Percentiles rank a stretch among this genome's conserved stretches.
Evolutionary conservation across 805 yeast species (phyloP).

Genomic region (Kodamaea jinghongensis): DNA sequence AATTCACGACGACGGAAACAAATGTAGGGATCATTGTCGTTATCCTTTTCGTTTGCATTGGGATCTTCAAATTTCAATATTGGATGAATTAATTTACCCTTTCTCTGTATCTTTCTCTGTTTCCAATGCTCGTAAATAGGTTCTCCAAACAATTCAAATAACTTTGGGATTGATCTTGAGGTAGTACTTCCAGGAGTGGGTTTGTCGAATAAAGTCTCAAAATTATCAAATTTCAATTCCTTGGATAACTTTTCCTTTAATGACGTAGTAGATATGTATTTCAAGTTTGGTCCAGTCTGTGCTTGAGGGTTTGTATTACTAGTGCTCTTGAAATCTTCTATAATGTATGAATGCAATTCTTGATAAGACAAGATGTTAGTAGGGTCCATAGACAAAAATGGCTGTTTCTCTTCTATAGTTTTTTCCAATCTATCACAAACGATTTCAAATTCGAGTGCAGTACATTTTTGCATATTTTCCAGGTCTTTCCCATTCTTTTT

Average conservation of each 20-base stretch:
- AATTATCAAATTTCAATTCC: slow-evolving; percentile 54
- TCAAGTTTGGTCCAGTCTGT: slow-evolving; percentile 27
- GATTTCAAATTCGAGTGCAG: slow-evolving; percentile 85
- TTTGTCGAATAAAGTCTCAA: slow-evolving; percentile 59
- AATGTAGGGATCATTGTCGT: slow-evolving; percentile 87
- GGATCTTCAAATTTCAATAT: slow-evolving; percentile 81
- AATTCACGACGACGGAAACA: slow-evolving; percentile 95
- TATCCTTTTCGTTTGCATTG: slow-evolving; percentile 68
- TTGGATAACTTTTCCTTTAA: slow-evolving; percentile 57
- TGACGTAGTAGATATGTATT: slow-evolving; percentile 49
- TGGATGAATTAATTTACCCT: slow-evolving; percentile 74
- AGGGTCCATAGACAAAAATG: slow-evolving; percentile 84
- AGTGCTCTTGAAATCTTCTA: slow-evolving; percentile 31
- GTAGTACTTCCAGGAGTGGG: slow-evolving; percentile 22
- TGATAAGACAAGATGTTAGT: slow-evolving; percentile 64
- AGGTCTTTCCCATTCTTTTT: slow-evolving; percentile 14
- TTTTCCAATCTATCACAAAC: slow-evolving; percentile 72
- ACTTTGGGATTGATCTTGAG: slow-evolving; percentile 44
- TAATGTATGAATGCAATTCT: slow-evolving; percentile 57
- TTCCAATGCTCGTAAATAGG: slow-evolving; percentile 81
- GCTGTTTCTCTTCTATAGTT: slow-evolving; percentile 77
- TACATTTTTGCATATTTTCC: slow-evolving; percentile 34
- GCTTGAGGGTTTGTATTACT: slow-evolving; percentile 25
- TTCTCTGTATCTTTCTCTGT: slow-evolving; percentile 61
- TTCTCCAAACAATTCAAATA: slow-evolving; percentile 61